phyloP scores from a whole-genome alignment of 2,329 filamentous ascomycete genomes.

The Cryphonectria naterciae region DNA sequence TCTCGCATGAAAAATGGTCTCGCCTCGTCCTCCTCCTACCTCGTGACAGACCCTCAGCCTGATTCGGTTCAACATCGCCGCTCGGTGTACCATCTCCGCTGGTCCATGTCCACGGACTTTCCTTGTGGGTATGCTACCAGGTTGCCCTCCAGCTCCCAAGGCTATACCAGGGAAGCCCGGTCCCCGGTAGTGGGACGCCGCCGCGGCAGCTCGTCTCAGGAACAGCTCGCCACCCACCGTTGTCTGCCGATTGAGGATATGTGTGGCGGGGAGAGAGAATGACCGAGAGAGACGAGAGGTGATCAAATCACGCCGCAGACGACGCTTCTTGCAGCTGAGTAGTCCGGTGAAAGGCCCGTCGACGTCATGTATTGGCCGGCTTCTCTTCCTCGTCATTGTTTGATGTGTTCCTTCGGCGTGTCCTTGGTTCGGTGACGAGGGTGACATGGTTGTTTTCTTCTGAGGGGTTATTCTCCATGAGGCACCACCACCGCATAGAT shows the following conservation, averaged over 20 bases:
- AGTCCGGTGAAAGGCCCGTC: slow-evolving; percentile 58
- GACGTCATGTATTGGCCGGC: slow-evolving; percentile 59
- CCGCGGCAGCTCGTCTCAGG: slow-evolving; percentile 50
- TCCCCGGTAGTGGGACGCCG: slow-evolving; percentile 39
- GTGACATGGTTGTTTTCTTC: neutral
- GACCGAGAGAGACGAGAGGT: slow-evolving; percentile 72
- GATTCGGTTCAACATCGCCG: slow-evolving; percentile 67
- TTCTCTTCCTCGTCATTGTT: slow-evolving; percentile 49
- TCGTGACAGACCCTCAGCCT: slow-evolving; percentile 51
- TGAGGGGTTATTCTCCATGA: neutral
- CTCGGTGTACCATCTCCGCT: slow-evolving; percentile 60
- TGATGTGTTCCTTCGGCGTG: neutral
- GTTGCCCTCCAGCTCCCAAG: slow-evolving; percentile 18
- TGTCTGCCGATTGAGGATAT: slow-evolving; percentile 67
- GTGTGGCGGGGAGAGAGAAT: slow-evolving; percentile 70
- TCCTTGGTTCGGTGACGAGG: neutral
- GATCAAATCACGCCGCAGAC: slow-evolving; percentile 64
- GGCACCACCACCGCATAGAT: neutral
- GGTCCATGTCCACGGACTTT: slow-evolving; percentile 29
- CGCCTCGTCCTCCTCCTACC: slow-evolving; percentile 38
- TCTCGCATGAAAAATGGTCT: slow-evolving; percentile 24
- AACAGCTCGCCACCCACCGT: slow-evolving; percentile 52
- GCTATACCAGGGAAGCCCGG: slow-evolving; percentile 25
- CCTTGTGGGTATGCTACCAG: slow-evolving; percentile 20
- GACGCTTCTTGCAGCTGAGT: slow-evolving; percentile 68